A percentile compares a stretch with the other conserved stretches of the same genome.
Conservation (phyloP, 345 rosid species). For the Populus euphratica region DNA sequence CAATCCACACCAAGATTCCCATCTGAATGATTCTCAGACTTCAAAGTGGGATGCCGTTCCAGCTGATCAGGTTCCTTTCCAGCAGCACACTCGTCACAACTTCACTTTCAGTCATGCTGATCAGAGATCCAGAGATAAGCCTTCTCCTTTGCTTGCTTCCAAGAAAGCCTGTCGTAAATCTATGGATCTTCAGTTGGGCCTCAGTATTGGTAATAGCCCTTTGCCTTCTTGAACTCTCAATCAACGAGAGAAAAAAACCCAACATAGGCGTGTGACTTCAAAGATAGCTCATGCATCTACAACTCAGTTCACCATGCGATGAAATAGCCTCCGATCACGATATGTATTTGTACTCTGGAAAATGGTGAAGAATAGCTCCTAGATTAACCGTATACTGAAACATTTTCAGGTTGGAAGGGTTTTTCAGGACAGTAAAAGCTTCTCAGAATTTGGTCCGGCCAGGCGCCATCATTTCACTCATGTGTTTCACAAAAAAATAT, state of each 20-base stretch:
- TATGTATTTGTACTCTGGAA: neutral
- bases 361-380: neutral
- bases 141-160: conserved; percentile 38
- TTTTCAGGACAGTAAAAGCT: neutral
- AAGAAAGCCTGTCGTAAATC: conserved; percentile 44
- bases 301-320: neutral
- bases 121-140: conserved; percentile 30
- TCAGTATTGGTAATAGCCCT: conserved; percentile 11
- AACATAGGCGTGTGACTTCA: neutral
- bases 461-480: neutral
- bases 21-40: conserved; percentile 16
- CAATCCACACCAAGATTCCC: conserved; percentile 25
- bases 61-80: conserved; percentile 24
- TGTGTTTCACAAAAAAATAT: neutral
- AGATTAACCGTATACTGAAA: neutral
- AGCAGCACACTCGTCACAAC: conserved; percentile 27
- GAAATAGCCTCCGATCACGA: neutral
- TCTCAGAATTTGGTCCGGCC: neutral
- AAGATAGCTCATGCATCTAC: conserved; percentile 2
- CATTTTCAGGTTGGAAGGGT: neutral
- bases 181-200: conserved; percentile 70
- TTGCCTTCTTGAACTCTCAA: neutral
- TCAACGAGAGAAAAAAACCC: neutral
- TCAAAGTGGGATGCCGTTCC: conserved; percentile 21
- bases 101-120: conserved; percentile 36